phyloP scores from a whole-genome alignment of 164 flowering plant species.

The Vitis rupestris region DNA sequence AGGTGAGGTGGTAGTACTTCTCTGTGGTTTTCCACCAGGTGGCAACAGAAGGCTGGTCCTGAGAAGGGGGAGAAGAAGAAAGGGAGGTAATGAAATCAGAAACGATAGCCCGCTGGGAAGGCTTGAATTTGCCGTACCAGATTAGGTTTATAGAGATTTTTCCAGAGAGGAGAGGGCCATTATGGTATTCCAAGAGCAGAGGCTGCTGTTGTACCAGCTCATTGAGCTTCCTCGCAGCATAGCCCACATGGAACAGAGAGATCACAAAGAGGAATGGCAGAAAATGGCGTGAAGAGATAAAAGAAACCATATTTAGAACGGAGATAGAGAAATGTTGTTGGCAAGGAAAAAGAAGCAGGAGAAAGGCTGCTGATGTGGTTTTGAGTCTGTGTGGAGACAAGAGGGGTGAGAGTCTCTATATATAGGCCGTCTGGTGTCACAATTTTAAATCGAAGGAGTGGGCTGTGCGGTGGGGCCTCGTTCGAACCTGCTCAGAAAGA shows the following conservation, averaged over 20 bases:
- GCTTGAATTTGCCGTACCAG: slow-evolving; percentile 47
- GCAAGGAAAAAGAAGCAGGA: neutral
- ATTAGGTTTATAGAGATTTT: slow-evolving; percentile 31
- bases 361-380: neutral
- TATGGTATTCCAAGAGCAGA: slow-evolving; percentile 32
- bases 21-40: slow-evolving; percentile 41
- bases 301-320: slow-evolving; percentile 17
- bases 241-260: slow-evolving; percentile 17
- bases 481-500: too few species aligned
- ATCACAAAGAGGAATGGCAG: slow-evolving; percentile 11
- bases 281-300: neutral
- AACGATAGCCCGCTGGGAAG: slow-evolving; percentile 36
- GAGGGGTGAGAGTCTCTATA: neutral
- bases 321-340: neutral
- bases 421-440: neutral
- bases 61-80: neutral
- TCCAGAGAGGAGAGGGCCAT: slow-evolving; percentile 43
- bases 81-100: slow-evolving; percentile 42
- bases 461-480: too few species aligned
- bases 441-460: neutral
- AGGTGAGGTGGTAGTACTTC: slow-evolving; percentile 22
- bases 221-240: slow-evolving; percentile 29
- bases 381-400: neutral
- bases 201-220: slow-evolving; percentile 20
- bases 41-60: slow-evolving; percentile 29